Evolutionary conservation across 1,139 yeast genomes (phyloP).

Genomic region (Pichia inconspicua): DNA sequence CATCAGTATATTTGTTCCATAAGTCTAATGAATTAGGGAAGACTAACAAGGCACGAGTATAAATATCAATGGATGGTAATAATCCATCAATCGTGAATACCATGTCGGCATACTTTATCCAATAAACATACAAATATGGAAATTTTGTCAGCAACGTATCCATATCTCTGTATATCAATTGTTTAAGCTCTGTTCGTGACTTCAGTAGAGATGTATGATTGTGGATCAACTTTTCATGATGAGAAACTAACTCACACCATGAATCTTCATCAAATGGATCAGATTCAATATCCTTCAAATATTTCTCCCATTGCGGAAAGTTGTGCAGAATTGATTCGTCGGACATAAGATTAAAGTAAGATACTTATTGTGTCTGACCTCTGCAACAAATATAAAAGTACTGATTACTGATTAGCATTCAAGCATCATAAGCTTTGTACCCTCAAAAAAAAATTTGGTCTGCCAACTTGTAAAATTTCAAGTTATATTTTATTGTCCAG

Average conservation of each 20-base stretch:
- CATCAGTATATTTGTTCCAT: conserved; percentile 58
- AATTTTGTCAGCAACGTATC: conserved; percentile 38
- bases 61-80: conserved; percentile 38
- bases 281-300: conserved; percentile 15
- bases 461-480: not conserved
- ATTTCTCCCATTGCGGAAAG: conserved; percentile 25
- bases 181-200: conserved; percentile 13
- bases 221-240: conserved; percentile 20
- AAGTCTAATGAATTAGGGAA: conserved; percentile 55
- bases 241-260: conserved; percentile 20
- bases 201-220: conserved; percentile 14
- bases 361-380: not conserved
- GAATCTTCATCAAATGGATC: conserved; percentile 18
- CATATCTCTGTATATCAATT: conserved; percentile 29
- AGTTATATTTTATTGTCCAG: not conserved
- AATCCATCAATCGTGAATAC: conserved; percentile 50
- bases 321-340: conserved; percentile 10
- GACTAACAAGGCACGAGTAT: conserved; percentile 39
- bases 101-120: conserved; percentile 53
- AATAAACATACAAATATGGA: conserved; percentile 50
- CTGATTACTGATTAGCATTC: too few species aligned
- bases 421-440: too few species aligned
- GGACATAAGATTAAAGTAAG: not conserved
- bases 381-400: too few species aligned
- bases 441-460: not conserved